phyloP scores from a whole-genome alignment of 345 rosid genomes.

The Syzygium oleosum region DNA sequence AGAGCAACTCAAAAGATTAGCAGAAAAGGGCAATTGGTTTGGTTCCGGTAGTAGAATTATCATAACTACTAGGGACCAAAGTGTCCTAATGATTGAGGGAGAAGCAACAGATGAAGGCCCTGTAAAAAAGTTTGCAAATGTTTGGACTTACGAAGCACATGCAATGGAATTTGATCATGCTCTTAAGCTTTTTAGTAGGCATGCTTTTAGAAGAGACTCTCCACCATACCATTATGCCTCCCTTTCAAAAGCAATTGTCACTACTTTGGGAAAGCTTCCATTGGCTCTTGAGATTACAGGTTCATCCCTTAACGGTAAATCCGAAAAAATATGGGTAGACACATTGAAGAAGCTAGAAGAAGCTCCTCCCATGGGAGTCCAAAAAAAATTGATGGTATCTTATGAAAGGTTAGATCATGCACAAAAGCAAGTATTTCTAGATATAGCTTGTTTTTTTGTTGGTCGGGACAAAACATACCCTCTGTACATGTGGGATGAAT shows the following conservation, averaged over 20 bases:
- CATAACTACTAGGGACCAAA: background rate
- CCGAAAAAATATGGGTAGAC: background rate
- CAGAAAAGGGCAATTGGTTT: background rate
- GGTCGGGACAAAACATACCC: background rate
- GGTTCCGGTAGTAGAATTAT: background rate
- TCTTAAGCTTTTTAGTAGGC: background rate
- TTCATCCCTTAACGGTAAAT: background rate
- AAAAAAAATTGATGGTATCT: background rate
- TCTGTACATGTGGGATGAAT: background rate
- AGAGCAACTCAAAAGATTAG: background rate
- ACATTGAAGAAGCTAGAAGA: background rate
- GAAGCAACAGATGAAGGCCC: background rate
- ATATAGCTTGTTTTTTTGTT: background rate
- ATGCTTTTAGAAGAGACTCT: background rate
- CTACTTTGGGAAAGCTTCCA: background rate
- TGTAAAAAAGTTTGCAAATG: background rate
- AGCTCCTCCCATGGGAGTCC: background rate
- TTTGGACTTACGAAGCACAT: background rate
- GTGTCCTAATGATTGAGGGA: background rate
- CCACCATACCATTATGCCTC: background rate
- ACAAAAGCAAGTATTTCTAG: background rate
- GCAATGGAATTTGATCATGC: background rate
- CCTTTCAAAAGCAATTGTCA: background rate
- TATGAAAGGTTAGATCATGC: background rate
- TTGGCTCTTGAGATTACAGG: background rate